Evolutionary conservation across 148 eudicot genomes (phyloP).

Genomic region (Chenopodium berlandieri): DNA sequence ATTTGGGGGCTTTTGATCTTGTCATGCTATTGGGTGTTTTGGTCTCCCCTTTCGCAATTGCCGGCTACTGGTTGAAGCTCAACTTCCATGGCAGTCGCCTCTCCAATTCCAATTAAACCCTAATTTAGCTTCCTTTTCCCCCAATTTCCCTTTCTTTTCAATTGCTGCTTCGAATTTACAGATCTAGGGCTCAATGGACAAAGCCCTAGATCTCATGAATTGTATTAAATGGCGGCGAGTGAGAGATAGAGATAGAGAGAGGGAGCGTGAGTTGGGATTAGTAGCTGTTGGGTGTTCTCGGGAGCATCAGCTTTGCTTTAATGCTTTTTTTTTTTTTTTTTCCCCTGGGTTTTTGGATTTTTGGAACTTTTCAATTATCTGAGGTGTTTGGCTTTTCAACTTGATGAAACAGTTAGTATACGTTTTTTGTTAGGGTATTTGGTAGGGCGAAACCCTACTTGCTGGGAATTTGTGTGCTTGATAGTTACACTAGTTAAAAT

Average conservation of each 20-base stretch:
- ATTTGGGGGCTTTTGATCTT: no score
- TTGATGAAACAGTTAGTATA: not conserved
- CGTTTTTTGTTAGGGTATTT: not conserved
- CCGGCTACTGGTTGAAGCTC: not conserved
- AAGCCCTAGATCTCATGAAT: not conserved
- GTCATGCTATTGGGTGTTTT: no score
- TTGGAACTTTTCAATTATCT: not conserved
- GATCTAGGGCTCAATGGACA: slow-evolving; percentile 16
- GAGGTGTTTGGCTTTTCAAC: not conserved
- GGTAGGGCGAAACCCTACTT: not conserved
- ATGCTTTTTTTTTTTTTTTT: not conserved
- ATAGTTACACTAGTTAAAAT: no score
- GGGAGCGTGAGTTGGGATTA: slow-evolving; percentile 8
- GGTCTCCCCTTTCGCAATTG: not conserved
- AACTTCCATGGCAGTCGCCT: not conserved
- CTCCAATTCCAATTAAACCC: not conserved
- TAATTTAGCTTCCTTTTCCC: not conserved
- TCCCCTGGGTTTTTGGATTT: not conserved
- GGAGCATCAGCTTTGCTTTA: not conserved
- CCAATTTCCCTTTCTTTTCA: not conserved
- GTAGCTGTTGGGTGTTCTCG: slow-evolving; percentile 1
- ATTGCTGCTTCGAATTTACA: not conserved
- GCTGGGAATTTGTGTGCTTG: not conserved
- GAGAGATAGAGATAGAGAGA: not conserved
- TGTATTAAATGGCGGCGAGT: slow-evolving; percentile 6